Evolutionary conservation across 345 rosid genomes (phyloP).

Genomic region (Eucalyptus marginata): DNA sequence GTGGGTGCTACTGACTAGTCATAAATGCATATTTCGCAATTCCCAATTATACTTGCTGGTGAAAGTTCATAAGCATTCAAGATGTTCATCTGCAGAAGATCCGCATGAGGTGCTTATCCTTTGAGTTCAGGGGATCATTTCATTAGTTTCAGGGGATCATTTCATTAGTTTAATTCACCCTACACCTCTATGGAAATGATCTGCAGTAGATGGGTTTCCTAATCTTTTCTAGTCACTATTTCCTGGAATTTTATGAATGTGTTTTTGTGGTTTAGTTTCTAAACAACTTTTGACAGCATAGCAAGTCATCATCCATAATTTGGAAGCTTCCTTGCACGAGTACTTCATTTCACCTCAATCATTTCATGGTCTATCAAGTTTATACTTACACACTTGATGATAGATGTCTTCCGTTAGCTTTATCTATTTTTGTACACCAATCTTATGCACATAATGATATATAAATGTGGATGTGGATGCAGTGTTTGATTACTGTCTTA

Average conservation of each 20-base stretch:
- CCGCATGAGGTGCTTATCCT: background rate
- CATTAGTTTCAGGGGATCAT: background rate
- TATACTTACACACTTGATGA: background rate
- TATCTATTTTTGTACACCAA: background rate
- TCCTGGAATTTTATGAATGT: background rate
- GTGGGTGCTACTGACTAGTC: background rate
- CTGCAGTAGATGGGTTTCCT: background rate
- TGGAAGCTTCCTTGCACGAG: background rate
- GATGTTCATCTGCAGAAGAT: background rate
- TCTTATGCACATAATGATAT: background rate
- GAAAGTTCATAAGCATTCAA: background rate
- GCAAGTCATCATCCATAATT: background rate
- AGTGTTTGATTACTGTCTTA: constrained; percentile 90
- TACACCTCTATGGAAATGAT: background rate
- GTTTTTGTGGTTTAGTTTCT: background rate
- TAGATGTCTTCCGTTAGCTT: background rate
- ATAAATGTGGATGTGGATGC: background rate
- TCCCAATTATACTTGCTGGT: background rate
- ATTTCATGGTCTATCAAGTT: background rate
- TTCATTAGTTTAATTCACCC: background rate
- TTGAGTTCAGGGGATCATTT: background rate
- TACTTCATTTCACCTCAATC: background rate
- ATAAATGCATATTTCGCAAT: background rate
- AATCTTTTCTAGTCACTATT: background rate
- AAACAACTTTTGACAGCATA: background rate